These are phyloP conservation scores for Pichia sp. DNA, from an alignment of 1,139 yeast genomes.

Conservation along the genomic window DNA sequence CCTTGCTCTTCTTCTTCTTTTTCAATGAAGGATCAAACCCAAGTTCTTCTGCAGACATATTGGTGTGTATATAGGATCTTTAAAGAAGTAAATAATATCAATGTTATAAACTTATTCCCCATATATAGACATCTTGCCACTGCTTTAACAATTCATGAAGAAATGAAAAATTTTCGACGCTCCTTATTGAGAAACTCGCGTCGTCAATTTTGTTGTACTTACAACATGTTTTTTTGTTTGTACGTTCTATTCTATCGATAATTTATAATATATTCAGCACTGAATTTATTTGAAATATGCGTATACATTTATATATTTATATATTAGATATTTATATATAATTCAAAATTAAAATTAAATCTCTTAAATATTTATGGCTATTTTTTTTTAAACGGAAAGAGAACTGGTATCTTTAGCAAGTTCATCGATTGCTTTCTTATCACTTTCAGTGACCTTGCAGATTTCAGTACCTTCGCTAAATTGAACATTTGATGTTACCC, in stretches of 20 bases:
- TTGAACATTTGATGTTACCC: constrained; percentile 17
- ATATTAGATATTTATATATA: too few species aligned
- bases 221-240: too few species aligned
- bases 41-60: constrained; percentile 43
- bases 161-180: background rate
- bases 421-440: constrained; percentile 36
- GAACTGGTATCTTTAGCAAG: constrained; percentile 21
- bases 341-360: too few species aligned
- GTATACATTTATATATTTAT: too few species aligned
- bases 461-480: constrained; percentile 21
- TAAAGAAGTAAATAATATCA: too few species aligned
- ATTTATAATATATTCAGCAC: too few species aligned
- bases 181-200: background rate
- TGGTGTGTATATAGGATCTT: constrained; percentile 1
- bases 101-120: too few species aligned
- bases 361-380: too few species aligned
- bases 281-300: too few species aligned
- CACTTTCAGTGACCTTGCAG: constrained; percentile 25
- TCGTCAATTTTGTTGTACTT: background rate
- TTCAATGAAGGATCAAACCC: constrained; percentile 75
- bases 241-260: too few species aligned
- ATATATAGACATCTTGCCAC: too few species aligned
- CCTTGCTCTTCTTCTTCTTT: constrained; percentile 77
- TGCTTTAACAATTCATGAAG: background rate
- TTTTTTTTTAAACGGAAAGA: constrained; percentile 13